Percentiles rank a stretch among this genome's conserved stretches.
phyloP scores from a whole-genome alignment of 352 stramenopile genomes.

The Phytopythium mirpurense region DNA sequence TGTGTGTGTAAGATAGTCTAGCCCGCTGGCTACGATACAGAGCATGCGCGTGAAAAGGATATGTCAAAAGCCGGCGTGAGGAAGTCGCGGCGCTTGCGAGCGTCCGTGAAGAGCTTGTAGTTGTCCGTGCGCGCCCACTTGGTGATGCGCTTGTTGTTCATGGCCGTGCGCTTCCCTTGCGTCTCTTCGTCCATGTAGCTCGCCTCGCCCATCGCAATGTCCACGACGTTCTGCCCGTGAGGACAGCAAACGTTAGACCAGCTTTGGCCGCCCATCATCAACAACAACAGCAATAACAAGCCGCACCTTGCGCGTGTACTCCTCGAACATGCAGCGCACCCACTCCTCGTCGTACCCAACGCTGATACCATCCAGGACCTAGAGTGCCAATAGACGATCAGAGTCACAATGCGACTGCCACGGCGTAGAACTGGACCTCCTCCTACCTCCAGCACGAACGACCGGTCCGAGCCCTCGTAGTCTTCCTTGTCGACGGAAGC shows the following conservation, averaged over 20 bases:
- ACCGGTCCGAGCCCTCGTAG: constrained; percentile 55
- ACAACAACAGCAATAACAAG: not conserved
- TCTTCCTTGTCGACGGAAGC: constrained; percentile 64
- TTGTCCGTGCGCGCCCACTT: constrained; percentile 83
- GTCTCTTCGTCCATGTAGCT: constrained; percentile 75
- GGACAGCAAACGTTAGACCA: not conserved
- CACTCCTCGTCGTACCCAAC: constrained; percentile 83
- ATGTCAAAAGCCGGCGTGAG: constrained; percentile 81
- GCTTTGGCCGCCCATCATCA: not conserved
- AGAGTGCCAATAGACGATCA: not conserved
- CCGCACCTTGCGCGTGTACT: constrained; percentile 73
- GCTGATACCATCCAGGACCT: constrained; percentile 78
- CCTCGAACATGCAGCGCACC: constrained; percentile 85
- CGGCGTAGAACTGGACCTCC: not conserved
- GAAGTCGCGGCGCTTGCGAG: constrained; percentile 33
- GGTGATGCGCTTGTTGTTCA: constrained; percentile 88
- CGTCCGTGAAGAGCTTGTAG: constrained; percentile 78
- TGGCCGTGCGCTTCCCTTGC: constrained; percentile 59
- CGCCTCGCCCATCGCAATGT: constrained; percentile 70
- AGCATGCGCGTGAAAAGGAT: constrained; percentile 53
- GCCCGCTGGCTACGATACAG: constrained; percentile 25
- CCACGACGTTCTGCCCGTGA: constrained; percentile 51
- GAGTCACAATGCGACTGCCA: not conserved
- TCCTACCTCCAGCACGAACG: constrained; percentile 72
- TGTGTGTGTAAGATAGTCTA: too few species aligned